Conservation (phyloP, 306 rosid species). For the Dryas alaskensis region DNA sequence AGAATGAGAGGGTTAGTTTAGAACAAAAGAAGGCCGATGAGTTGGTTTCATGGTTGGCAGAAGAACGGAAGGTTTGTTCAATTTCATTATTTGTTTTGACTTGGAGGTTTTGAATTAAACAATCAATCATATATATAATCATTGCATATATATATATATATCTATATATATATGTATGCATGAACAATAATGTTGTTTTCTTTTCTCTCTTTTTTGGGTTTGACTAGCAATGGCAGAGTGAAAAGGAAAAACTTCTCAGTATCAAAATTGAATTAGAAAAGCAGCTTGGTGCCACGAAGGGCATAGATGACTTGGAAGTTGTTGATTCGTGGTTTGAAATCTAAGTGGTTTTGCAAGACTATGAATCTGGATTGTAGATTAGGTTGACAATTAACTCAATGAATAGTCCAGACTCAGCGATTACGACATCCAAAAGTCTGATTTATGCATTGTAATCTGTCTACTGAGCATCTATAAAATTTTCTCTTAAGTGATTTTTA, state of each 20-base stretch:
- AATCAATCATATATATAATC: neutral
- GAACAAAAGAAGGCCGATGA: constrained; percentile 58
- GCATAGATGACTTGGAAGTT: constrained; percentile 35
- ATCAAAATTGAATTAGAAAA: constrained; percentile 51
- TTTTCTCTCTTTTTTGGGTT: neutral
- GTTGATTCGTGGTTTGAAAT: constrained; percentile 35
- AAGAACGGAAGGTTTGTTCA: constrained; percentile 45
- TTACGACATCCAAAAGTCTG: too few species aligned
- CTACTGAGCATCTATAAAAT: too few species aligned
- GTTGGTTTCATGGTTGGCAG: constrained; percentile 41
- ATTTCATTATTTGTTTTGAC: neutral
- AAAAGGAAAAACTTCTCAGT: constrained; percentile 49
- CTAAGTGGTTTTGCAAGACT: too few species aligned
- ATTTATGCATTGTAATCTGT: too few species aligned
- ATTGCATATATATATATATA: neutral
- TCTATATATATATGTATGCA: neutral
- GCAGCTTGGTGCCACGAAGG: constrained; percentile 26
- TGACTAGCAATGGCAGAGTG: constrained; percentile 41
- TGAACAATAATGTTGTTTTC: neutral
- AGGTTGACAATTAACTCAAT: too few species aligned
- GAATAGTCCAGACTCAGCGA: too few species aligned
- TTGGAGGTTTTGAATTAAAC: neutral
- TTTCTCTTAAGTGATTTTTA: too few species aligned
- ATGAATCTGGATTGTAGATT: too few species aligned
- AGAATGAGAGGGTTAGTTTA: constrained; percentile 54